Evolutionary conservation across 768 basidiomycete genomes (phyloP), one percentile per base, ranked within the genome.

Genomic region (Coprinopsis cinerea): DNA sequence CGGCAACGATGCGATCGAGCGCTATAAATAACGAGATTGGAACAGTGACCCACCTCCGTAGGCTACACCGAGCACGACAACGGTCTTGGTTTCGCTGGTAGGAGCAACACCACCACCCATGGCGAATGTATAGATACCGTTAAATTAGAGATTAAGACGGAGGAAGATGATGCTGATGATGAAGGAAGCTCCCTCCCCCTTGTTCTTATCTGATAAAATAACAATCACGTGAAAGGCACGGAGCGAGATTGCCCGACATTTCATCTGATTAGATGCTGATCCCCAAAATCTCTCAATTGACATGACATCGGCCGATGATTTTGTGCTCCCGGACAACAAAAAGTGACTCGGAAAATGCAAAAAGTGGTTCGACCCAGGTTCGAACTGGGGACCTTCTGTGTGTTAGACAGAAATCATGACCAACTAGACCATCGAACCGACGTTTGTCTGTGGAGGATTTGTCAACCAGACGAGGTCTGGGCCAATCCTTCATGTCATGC

Each of bases 51-150:
- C 37, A 75, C 78, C 81, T 30, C 78, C 81, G 55, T 80, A 82
- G 0, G 77, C 73, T 1, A 69, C 78, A 0, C 81, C 81, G 10
- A 82, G 64, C 30, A 82, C 73, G 35, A 74, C 73, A 10, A 82
- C 72, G 4, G 75, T 79, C 52, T 60, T 65, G 0, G 60, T 60
- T 3, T 42, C 36, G 52, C 47, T 51, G 24, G 35, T 56, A 22
- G 59, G 50, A 44, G 59, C 49, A 20, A 48, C 3, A 22, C 57
- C 59, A 28, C 60, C 62, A 18, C 62, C 60, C 62, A 64, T 61
- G 39, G 11, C 25, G 5, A 43, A 9, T n/a, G 30, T 9, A 9
- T 34, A 34, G 30, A 9, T 9, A 9, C 9, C 9, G 30, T 34
- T 34, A 34, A 9, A 34, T 34, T n/a, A n/a, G 30, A n/a, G 30